Conservation (phyloP, 768 basidiomycete genomes). For the Trametes sanguinea region DNA sequence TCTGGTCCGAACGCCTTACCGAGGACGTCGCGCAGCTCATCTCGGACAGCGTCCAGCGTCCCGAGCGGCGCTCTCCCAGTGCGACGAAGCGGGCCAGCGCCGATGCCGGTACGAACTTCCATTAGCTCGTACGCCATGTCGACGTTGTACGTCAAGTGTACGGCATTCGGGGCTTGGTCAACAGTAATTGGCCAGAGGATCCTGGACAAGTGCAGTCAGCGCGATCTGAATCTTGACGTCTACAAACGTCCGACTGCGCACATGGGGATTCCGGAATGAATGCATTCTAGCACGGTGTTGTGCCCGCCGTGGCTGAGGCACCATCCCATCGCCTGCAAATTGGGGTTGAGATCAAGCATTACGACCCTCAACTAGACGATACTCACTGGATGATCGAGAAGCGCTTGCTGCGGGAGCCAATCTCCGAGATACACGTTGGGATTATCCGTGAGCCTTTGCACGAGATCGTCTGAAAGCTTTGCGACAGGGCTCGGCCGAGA, state of each 20-base stretch:
- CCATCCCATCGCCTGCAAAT: slow-evolving; percentile 5
- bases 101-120: slow-evolving; percentile 25
- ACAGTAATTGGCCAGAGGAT: slow-evolving; percentile 28
- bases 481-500: background rate
- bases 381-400: slow-evolving; percentile 7
- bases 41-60: slow-evolving; percentile 26
- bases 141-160: slow-evolving; percentile 24
- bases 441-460: background rate
- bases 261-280: slow-evolving; percentile 6
- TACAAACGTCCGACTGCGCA: background rate
- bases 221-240: background rate
- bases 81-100: background rate
- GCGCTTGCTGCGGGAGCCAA: slow-evolving; percentile 8
- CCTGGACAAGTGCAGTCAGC: slow-evolving; percentile 11
- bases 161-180: slow-evolving; percentile 28
- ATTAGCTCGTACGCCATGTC: slow-evolving; percentile 32
- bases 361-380: background rate
- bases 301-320: slow-evolving; percentile 13
- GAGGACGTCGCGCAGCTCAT: slow-evolving; percentile 25
- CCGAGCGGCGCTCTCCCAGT: slow-evolving; percentile 24
- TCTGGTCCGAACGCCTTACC: slow-evolving; percentile 27
- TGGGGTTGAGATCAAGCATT: background rate
- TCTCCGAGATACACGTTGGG: background rate
- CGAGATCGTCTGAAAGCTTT: background rate
- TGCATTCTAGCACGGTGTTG: slow-evolving; percentile 9